Conservation (phyloP, 163 green algal species). For the Prototheca wickerhamii region DNA sequence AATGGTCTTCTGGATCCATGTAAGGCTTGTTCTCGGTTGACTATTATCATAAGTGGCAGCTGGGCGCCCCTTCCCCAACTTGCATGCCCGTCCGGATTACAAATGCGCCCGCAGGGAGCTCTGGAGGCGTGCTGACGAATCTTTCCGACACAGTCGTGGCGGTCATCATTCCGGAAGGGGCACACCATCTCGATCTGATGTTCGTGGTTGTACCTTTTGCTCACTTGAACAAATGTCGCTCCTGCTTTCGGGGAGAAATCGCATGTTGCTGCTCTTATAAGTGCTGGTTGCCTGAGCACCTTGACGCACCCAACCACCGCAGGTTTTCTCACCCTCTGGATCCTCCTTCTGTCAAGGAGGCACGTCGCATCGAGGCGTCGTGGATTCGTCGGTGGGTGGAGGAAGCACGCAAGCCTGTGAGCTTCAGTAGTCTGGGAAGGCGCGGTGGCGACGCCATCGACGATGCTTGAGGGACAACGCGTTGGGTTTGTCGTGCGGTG, state of each 20-base stretch:
- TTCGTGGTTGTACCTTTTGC: conserved; percentile 10
- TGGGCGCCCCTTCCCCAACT: too few species aligned
- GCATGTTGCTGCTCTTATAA: neutral
- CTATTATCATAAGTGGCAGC: too few species aligned
- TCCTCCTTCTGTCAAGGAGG: conserved; percentile 48
- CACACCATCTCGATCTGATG: conserved; percentile 81
- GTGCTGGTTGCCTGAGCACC: neutral
- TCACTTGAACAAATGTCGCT: neutral
- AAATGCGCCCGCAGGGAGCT: conserved; percentile 56
- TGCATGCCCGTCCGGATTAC: too few species aligned
- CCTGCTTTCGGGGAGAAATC: neutral
- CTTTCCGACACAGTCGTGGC: conserved; percentile 52
- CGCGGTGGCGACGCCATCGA: too few species aligned
- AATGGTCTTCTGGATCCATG: conserved; percentile 73
- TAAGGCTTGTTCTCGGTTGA: too few species aligned
- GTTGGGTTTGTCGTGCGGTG: too few species aligned
- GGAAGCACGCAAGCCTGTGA: conserved; percentile 8
- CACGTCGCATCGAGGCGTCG: conserved; percentile 30
- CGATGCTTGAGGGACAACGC: too few species aligned
- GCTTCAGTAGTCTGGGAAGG: too few species aligned
- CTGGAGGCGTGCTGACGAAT: conserved; percentile 62
- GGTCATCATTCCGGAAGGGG: conserved; percentile 76
- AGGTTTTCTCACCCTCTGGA: conserved; percentile 61
- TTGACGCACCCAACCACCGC: neutral
- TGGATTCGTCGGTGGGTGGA: conserved; percentile 49